phyloP scores from a whole-genome alignment of 2,329 filamentous ascomycete genomes.

The Diaporthe ampelina region DNA sequence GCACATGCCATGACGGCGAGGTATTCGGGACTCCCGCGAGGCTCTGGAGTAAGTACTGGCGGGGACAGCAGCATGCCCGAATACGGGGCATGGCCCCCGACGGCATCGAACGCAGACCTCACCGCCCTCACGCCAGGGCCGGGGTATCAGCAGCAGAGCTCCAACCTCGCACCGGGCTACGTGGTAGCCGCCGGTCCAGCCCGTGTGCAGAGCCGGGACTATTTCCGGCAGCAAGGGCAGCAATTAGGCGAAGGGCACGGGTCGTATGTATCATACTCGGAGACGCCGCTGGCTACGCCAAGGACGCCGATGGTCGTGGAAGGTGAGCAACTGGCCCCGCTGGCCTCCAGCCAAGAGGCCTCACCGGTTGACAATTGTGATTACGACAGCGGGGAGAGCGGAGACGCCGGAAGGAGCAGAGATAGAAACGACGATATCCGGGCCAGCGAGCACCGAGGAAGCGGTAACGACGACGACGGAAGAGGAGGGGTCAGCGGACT shows the following conservation, averaged over 20 bases:
- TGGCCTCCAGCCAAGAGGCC: conserved; percentile 29
- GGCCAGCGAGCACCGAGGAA: neutral
- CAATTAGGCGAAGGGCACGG: neutral
- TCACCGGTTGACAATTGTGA: conserved; percentile 31
- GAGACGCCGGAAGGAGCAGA: conserved; percentile 1
- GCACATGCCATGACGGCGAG: conserved; percentile 3
- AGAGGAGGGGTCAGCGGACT: neutral
- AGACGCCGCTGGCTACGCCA: conserved; percentile 25
- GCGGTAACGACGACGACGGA: neutral
- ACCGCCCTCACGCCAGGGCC: neutral
- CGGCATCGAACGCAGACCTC: neutral
- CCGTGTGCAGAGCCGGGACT: neutral
- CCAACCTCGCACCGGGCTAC: neutral
- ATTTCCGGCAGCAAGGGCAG: neutral
- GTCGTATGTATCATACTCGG: conserved; percentile 22
- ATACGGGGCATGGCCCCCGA: neutral
- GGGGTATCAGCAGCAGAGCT: neutral
- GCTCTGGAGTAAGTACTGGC: conserved; percentile 5
- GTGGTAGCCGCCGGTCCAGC: neutral
- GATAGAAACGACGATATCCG: conserved; percentile 3
- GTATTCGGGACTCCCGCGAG: conserved; percentile 2
- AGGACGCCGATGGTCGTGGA: conserved; percentile 24
- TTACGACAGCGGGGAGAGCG: conserved; percentile 10
- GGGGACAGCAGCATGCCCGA: conserved; percentile 19
- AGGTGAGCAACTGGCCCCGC: conserved; percentile 33